phyloP scores from a whole-genome alignment of 1,284 basidiomycete genomes.

The Psilocybe mexicana region DNA sequence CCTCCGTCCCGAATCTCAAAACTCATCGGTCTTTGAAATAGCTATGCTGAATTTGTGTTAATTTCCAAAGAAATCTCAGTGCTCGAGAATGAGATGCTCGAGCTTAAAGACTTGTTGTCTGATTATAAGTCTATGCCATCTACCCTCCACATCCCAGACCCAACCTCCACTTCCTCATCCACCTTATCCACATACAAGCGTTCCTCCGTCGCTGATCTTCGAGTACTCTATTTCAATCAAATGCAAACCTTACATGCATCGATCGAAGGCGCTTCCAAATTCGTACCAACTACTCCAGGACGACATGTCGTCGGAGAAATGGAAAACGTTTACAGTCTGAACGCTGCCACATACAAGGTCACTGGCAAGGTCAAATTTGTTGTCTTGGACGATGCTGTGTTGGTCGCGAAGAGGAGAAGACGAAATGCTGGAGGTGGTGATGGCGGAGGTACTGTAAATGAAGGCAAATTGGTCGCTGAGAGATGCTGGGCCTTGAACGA shows the following conservation, averaged over 20 bases:
- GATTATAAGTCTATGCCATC: conserved; percentile 97
- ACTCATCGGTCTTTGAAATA: conserved; percentile 30
- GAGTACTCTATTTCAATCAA: conserved; percentile 92
- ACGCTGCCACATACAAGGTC: conserved; percentile 94
- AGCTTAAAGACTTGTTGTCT: conserved; percentile 90
- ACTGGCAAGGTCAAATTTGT: conserved; percentile 89
- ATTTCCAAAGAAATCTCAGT: conserved; percentile 97
- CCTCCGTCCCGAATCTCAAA: background rate
- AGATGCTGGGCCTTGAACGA: conserved; percentile 91
- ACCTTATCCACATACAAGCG: conserved; percentile 63
- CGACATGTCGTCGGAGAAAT: conserved; percentile 90
- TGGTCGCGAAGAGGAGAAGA: conserved; percentile 76
- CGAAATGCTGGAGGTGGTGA: conserved; percentile 48
- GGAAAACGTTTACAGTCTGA: conserved; percentile 82
- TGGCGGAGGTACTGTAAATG: conserved; percentile 38
- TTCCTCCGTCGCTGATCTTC: conserved; percentile 90
- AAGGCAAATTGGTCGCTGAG: conserved; percentile 87
- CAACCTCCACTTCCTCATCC: conserved; percentile 53
- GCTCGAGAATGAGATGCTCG: conserved; percentile 97
- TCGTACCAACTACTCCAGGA: conserved; percentile 87
- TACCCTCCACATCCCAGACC: conserved; percentile 86
- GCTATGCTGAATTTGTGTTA: conserved; percentile 94
- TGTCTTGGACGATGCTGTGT: conserved; percentile 87
- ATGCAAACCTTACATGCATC: conserved; percentile 89
- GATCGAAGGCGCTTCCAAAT: conserved; percentile 96